phyloP scores from a whole-genome alignment of 1,284 basidiomycete genomes.

The Tremellales sp. region DNA sequence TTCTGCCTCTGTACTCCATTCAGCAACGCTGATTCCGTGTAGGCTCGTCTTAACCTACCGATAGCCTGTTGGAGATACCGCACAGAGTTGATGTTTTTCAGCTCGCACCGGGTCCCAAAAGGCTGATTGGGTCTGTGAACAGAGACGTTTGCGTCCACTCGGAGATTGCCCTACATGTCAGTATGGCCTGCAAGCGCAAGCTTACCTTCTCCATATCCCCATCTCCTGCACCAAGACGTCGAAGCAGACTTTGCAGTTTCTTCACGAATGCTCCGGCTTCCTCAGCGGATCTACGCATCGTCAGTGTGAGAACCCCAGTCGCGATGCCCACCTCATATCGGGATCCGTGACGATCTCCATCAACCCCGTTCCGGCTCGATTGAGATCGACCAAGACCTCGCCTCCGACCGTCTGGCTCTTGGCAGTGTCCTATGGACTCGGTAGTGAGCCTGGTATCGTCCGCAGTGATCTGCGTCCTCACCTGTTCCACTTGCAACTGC shows the following conservation, averaged over 20 bases:
- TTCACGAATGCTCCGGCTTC: constrained; percentile 88
- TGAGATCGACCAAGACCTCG: constrained; percentile 75
- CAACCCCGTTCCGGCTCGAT: constrained; percentile 80
- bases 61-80: constrained; percentile 83
- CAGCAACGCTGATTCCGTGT: constrained; percentile 1
- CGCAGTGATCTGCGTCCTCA: constrained; percentile 40
- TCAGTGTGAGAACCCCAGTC: not conserved
- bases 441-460: not conserved
- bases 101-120: constrained; percentile 84
- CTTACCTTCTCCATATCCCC: constrained; percentile 94
- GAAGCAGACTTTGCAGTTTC: constrained; percentile 73
- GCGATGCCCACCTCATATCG: constrained; percentile 66
- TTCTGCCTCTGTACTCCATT: constrained; percentile 52
- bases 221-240: constrained; percentile 81
- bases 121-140: constrained; percentile 64
- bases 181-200: not conserved
- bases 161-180: constrained; percentile 69
- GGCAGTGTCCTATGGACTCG: constrained; percentile 72
- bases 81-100: constrained; percentile 95
- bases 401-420: constrained; percentile 71
- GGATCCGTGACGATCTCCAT: constrained; percentile 97
- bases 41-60: constrained; percentile 54
- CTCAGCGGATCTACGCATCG: constrained; percentile 65
- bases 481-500: constrained; percentile 95
- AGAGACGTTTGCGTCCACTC: constrained; percentile 96